These are phyloP conservation scores for Salicornia ramosissima DNA, from an alignment of 148 eudicot species.

Conservation along the genomic window DNA sequence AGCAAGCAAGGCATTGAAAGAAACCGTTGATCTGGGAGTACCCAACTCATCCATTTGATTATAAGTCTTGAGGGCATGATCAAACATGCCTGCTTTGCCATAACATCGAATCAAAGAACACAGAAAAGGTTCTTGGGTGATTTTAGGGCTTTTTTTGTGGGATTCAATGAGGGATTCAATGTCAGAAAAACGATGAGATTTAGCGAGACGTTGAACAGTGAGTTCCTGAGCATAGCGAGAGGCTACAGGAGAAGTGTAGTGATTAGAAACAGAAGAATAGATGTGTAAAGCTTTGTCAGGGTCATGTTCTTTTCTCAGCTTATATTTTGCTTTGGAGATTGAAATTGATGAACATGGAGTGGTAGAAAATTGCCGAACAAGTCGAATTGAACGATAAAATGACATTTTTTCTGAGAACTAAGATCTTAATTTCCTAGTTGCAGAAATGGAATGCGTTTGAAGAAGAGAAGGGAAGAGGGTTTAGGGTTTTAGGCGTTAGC, in stretches of 20 bases:
- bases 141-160: constrained; percentile 49
- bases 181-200: constrained; percentile 52
- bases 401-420: constrained; percentile 7
- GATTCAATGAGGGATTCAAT: constrained; percentile 59
- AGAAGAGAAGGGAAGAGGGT: neutral
- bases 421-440: neutral
- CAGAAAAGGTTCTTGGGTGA: constrained; percentile 53
- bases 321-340: constrained; percentile 53
- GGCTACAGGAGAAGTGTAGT: constrained; percentile 38
- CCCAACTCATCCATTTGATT: constrained; percentile 62
- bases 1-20: constrained; percentile 65
- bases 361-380: constrained; percentile 43
- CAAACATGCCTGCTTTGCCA: constrained; percentile 67
- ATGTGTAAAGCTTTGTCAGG: constrained; percentile 76
- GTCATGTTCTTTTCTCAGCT: constrained; percentile 49
- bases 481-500: constrained; percentile 4
- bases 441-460: neutral
- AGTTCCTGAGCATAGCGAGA: constrained; percentile 56
- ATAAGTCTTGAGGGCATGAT: constrained; percentile 53
- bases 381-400: constrained; percentile 10
- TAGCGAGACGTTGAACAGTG: constrained; percentile 67
- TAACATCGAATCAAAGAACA: constrained; percentile 65
- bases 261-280: constrained; percentile 51
- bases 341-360: constrained; percentile 29
- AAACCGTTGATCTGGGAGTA: constrained; percentile 45